phyloP scores from a whole-genome alignment of 2,329 filamentous ascomycete species.

The Alternaria sp. region DNA sequence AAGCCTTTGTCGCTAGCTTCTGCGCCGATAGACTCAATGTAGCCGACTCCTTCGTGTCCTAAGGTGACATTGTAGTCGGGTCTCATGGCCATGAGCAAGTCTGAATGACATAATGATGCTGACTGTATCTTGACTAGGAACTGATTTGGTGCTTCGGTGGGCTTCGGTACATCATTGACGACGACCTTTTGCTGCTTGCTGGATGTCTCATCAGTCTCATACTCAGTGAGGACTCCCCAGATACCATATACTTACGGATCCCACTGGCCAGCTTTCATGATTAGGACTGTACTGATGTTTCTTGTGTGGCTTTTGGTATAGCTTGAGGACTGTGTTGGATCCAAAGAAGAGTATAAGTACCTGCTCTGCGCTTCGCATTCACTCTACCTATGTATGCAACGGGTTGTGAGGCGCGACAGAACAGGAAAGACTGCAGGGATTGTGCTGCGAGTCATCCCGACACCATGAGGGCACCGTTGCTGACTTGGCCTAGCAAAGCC shows the following conservation, averaged over 20 bases:
- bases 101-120: slow-evolving; percentile 41
- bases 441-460: slow-evolving; percentile 2
- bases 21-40: slow-evolving; percentile 48
- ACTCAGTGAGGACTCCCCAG: neutral
- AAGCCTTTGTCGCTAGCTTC: slow-evolving; percentile 50
- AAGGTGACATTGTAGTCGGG: slow-evolving; percentile 44
- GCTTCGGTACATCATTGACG: slow-evolving; percentile 38
- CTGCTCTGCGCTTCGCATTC: neutral
- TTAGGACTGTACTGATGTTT: neutral
- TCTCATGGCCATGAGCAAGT: slow-evolving; percentile 33
- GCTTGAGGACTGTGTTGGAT: neutral
- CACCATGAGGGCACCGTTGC: neutral
- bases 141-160: slow-evolving; percentile 27
- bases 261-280: slow-evolving; percentile 14
- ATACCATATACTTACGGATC: slow-evolving; percentile 1
- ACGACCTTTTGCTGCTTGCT: slow-evolving; percentile 39
- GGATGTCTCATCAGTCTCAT: neutral
- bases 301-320: neutral
- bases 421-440: slow-evolving; percentile 1
- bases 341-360: neutral
- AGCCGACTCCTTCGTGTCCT: slow-evolving; percentile 57
- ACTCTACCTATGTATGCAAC: neutral
- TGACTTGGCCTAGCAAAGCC: neutral
- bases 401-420: neutral
- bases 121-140: slow-evolving; percentile 41